phyloP scores from a whole-genome alignment of 495 filamentous ascomycete genomes.

The Aspergillus taichungensis region DNA sequence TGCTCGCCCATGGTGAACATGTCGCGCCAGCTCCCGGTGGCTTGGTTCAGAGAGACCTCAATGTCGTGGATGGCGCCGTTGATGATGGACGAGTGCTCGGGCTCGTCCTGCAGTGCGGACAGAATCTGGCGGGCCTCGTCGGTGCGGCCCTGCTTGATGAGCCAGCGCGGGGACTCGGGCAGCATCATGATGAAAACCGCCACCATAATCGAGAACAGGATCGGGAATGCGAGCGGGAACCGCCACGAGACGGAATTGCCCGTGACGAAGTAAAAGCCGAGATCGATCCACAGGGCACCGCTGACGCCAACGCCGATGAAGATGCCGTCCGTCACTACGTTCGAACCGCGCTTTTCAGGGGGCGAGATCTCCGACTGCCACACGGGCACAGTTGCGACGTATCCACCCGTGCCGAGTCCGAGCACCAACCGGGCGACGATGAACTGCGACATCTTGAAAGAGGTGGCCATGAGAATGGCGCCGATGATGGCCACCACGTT shows the following conservation, averaged over 20 bases:
- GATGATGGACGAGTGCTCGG: slow-evolving; percentile 18
- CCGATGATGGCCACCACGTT: slow-evolving; percentile 28
- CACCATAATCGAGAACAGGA: slow-evolving; percentile 45
- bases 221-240: slow-evolving; percentile 58
- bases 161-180: slow-evolving; percentile 54
- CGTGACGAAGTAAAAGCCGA: slow-evolving; percentile 44
- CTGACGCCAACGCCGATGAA: slow-evolving; percentile 58
- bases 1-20: slow-evolving; percentile 26
- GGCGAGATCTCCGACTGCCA: slow-evolving; percentile 56
- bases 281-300: slow-evolving; percentile 62
- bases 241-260: slow-evolving; percentile 48
- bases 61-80: slow-evolving; percentile 26
- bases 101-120: slow-evolving; percentile 20
- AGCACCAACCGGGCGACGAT: slow-evolving; percentile 46
- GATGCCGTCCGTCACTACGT: slow-evolving; percentile 57
- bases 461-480: slow-evolving; percentile 35
- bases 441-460: slow-evolving; percentile 25
- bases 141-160: slow-evolving; percentile 42
- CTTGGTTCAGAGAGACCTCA: slow-evolving; percentile 30
- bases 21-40: slow-evolving; percentile 20
- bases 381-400: slow-evolving; percentile 56
- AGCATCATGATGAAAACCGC: slow-evolving; percentile 40
- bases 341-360: slow-evolving; percentile 51
- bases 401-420: slow-evolving; percentile 53
- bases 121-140: slow-evolving; percentile 49